Evolutionary conservation across 2,329 filamentous ascomycete species (phyloP).

Genomic region (Lecanosticta acicola): DNA sequence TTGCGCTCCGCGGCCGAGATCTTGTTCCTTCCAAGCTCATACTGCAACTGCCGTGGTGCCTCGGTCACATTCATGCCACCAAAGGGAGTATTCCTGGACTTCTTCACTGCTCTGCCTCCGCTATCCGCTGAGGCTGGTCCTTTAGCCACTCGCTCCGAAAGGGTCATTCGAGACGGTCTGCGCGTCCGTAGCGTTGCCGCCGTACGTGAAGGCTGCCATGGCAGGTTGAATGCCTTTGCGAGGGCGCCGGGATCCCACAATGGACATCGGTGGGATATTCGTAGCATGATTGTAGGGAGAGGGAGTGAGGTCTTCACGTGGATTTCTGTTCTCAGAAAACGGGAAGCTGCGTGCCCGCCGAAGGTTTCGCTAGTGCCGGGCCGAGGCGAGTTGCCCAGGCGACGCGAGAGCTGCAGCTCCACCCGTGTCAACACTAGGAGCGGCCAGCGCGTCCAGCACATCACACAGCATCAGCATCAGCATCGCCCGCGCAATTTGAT

Average conservation of each 20-base stretch:
- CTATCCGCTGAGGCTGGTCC: slow-evolving; percentile 19
- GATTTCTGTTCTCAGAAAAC: too few relatives aligned
- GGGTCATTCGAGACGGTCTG: slow-evolving; percentile 47
- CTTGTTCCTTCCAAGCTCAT: slow-evolving; percentile 22
- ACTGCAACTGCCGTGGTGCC: slow-evolving; percentile 22
- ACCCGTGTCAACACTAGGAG: too few relatives aligned
- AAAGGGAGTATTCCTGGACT: slow-evolving; percentile 50
- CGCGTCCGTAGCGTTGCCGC: slow-evolving; percentile 39
- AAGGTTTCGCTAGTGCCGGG: too few relatives aligned
- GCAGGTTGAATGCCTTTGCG: slow-evolving; percentile 22
- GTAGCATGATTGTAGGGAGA: slow-evolving; percentile 23
- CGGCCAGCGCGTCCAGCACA: too few relatives aligned
- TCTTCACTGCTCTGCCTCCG: slow-evolving; percentile 30
- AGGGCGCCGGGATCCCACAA: slow-evolving; percentile 38
- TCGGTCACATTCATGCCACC: slow-evolving; percentile 54
- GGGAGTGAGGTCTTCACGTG: background rate
- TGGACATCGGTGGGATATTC: slow-evolving; percentile 33
- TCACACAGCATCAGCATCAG: background rate
- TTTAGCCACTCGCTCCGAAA: slow-evolving; percentile 43
- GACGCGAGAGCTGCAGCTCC: too few relatives aligned
- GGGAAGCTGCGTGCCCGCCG: background rate
- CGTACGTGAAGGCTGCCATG: slow-evolving; percentile 36
- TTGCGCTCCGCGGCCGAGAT: slow-evolving; percentile 40
- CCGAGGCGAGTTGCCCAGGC: too few relatives aligned
- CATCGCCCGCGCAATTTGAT: background rate